A percentile compares a stretch with the other conserved stretches of the same genome.
These are phyloP conservation scores for Fonsecaea multimorphosa DNA, from an alignment of 2,329 filamentous ascomycete genomes.

Conservation along the genomic window DNA sequence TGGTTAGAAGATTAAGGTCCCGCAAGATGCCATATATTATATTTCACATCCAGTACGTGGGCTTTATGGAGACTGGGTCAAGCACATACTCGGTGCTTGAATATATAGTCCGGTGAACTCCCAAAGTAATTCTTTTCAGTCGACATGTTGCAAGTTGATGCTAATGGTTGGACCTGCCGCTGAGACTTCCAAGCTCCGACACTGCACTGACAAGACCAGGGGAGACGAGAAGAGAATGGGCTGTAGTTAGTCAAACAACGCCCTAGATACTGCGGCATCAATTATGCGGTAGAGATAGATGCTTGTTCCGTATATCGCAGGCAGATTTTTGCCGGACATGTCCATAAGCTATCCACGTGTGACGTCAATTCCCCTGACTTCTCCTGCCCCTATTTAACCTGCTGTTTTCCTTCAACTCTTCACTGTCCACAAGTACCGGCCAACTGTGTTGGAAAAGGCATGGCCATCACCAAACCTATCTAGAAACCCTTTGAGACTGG, in stretches of 20 bases:
- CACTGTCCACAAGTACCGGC: background rate
- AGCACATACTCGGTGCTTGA: conserved; percentile 21
- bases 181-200: background rate
- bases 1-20: background rate
- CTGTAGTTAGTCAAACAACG: background rate
- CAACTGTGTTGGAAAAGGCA: background rate
- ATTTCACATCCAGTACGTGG: background rate
- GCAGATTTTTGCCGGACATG: background rate
- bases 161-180: background rate
- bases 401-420: background rate
- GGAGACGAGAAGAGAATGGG: background rate
- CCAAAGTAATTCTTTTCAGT: background rate
- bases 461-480: background rate
- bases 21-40: background rate
- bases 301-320: background rate
- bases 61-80: background rate
- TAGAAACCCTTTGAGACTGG: background rate
- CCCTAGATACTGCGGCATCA: background rate
- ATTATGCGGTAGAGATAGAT: background rate
- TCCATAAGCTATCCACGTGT: background rate
- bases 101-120: conserved; percentile 4
- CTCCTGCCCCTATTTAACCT: background rate
- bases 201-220: background rate
- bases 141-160: background rate
- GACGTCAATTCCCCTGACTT: background rate